These are phyloP conservation scores for Wallacemonas sp. DNA, from an alignment of 208 protist species.

Conservation along the genomic window DNA sequence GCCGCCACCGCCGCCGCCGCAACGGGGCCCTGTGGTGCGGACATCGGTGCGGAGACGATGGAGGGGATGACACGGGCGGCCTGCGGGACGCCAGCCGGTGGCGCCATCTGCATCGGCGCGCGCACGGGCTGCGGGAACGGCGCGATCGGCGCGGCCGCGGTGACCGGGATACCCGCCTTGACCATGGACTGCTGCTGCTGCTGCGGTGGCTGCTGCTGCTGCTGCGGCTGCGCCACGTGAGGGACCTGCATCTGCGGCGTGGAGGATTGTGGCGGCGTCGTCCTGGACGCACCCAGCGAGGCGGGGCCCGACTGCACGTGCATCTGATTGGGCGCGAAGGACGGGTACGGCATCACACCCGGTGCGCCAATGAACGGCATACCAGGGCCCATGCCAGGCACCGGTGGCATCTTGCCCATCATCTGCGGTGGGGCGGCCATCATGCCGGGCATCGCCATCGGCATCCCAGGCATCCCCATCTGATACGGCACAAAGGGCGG, in stretches of 20 bases:
- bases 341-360: slow-evolving; percentile 6
- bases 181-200: slow-evolving; percentile 19
- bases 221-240: slow-evolving; percentile 1
- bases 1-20: background rate
- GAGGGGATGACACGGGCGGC: slow-evolving; percentile 1
- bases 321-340: background rate
- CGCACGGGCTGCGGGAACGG: slow-evolving; percentile 11
- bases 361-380: background rate
- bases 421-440: slow-evolving; percentile 3
- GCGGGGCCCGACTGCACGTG: background rate
- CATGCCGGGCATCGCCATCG: slow-evolving; percentile 20
- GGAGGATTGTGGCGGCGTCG: background rate
- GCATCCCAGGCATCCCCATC: slow-evolving; percentile 30
- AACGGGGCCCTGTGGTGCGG: background rate
- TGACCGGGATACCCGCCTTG: background rate
- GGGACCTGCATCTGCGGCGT: slow-evolving; percentile 1
- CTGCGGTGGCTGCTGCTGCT: slow-evolving; percentile 1
- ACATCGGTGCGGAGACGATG: slow-evolving; percentile 4
- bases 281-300: background rate
- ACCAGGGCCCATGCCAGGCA: slow-evolving; percentile 16
- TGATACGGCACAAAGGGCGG: slow-evolving; percentile 17
- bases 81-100: background rate
- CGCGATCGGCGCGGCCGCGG: background rate
- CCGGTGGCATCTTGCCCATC: slow-evolving; percentile 10
- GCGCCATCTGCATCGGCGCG: background rate